Percentiles rank a stretch among this genome's conserved stretches.
Conservation (phyloP, 2,329 filamentous ascomycete species). For the Polychaeton citri region DNA sequence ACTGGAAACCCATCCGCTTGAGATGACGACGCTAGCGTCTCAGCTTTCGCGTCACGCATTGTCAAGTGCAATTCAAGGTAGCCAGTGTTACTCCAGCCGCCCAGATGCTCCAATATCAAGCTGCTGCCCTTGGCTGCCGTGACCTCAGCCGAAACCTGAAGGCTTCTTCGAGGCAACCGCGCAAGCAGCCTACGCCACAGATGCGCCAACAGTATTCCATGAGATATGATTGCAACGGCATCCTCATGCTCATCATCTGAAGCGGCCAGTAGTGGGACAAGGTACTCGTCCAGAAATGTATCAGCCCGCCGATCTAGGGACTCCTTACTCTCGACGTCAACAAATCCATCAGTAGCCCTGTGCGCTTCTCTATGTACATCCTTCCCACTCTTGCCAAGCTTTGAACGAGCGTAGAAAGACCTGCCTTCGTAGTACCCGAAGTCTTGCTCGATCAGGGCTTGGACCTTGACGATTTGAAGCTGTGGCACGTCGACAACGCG, state of each 20-base stretch:
- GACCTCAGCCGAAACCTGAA: slow-evolving; percentile 32
- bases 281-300: slow-evolving; percentile 50
- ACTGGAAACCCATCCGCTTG: background rate
- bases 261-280: slow-evolving; percentile 41
- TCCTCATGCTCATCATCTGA: slow-evolving; percentile 16
- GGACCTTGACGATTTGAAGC: slow-evolving; percentile 27
- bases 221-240: slow-evolving; percentile 58
- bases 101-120: slow-evolving; percentile 38
- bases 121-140: slow-evolving; percentile 20
- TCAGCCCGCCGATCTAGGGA: slow-evolving; percentile 53
- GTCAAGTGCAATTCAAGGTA: slow-evolving; percentile 34
- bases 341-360: slow-evolving; percentile 30
- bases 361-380: slow-evolving; percentile 27
- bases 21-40: too few species aligned
- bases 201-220: slow-evolving; percentile 65
- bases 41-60: slow-evolving; percentile 1
- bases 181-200: slow-evolving; percentile 51
- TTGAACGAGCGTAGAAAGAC: slow-evolving; percentile 34
- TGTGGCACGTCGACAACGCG: background rate
- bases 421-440: slow-evolving; percentile 61
- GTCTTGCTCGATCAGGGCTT: slow-evolving; percentile 56
- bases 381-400: slow-evolving; percentile 20
- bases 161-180: slow-evolving; percentile 36
- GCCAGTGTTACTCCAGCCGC: slow-evolving; percentile 54
- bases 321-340: slow-evolving; percentile 53